Evolutionary conservation across 495 filamentous ascomycete species (phyloP), one percentile per base, ranked within the genome.

Genomic region (Podospora didyma): DNA sequence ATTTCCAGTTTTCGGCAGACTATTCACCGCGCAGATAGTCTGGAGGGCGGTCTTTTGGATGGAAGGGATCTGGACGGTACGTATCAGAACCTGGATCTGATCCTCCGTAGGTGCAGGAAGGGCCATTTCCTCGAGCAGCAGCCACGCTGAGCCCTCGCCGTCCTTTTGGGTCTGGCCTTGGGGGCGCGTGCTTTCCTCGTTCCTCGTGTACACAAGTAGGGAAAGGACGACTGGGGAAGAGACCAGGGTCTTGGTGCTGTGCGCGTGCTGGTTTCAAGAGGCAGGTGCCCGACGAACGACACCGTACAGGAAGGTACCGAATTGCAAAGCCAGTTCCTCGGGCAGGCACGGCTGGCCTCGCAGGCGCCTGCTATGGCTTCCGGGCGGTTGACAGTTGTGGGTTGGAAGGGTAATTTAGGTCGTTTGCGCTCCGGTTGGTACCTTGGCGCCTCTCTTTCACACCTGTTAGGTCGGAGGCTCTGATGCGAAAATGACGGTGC

Each of bases 41-140:
- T 90, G 89, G 39, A 98, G 81, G 50, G 87, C 80, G 26, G 78
- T 79, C 69, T 92, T 92, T 58, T 88, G 79, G 26, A 77, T 56
- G 2, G 69, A 65, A 6, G 61, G 61, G 19, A 56, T 65, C 45
- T 65, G 61, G 41, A 76, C 44, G 23, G 58, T 62, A 22, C 63
- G 57, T 26, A 65, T 62, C 31, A 79, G 69, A 37, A 62, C 53
- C 53, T 75, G 72, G 57, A 73, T 73, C 58, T 76, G 85, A 3
- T 37, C 35, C 51, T 56, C 34, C 7, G 53, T 16, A 23, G 59
- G 59, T 16, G 16, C 35, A 22, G 28, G 12, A 42, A 14, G 14
- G 41, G 50, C 51, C 56, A 59, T 59, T 28, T 53, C 50, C 21
- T 50, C 3, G 10, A 22, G 45, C 22, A 22, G 45, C 22, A 21